phyloP scores from a whole-genome alignment of 164 flowering plant genomes.

The Pachysandra terminalis region DNA sequence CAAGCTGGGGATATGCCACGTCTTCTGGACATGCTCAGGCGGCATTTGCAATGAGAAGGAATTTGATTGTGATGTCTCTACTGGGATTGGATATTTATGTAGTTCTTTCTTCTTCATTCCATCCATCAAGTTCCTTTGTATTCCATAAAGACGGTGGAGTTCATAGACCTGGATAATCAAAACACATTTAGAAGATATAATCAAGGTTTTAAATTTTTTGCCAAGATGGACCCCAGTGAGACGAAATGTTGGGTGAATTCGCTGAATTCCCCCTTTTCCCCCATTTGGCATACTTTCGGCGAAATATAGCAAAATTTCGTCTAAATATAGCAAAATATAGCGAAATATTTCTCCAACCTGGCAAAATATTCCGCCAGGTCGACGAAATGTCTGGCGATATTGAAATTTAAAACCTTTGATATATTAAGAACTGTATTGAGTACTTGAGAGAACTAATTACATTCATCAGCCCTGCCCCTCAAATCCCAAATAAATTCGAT shows the following conservation, averaged over 20 bases:
- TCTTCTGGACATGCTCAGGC: constrained; percentile 39
- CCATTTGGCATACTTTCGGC: no score
- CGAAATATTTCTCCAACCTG: no score
- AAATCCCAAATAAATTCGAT: neutral
- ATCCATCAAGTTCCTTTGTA: constrained; percentile 84
- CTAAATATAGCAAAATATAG: no score
- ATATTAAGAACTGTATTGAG: neutral
- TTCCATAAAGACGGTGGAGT: constrained; percentile 84
- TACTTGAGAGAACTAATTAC: neutral
- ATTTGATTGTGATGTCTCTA: constrained; percentile 45
- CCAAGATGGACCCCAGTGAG: no score
- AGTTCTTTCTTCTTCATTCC: constrained; percentile 55
- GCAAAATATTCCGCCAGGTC: no score
- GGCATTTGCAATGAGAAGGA: constrained; percentile 49
- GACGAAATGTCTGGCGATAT: no score
- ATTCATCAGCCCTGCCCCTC: neutral
- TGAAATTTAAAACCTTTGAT: no score
- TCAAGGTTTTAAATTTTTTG: no score
- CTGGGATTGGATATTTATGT: constrained; percentile 28
- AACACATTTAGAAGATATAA: neutral
- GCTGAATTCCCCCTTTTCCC: no score
- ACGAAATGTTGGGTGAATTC: no score
- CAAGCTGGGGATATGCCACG: constrained; percentile 40
- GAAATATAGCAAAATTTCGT: no score
- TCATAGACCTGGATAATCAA: constrained; percentile 59